Conservation (phyloP, 1,284 basidiomycete genomes). For the Melampsora larici-populina region DNA sequence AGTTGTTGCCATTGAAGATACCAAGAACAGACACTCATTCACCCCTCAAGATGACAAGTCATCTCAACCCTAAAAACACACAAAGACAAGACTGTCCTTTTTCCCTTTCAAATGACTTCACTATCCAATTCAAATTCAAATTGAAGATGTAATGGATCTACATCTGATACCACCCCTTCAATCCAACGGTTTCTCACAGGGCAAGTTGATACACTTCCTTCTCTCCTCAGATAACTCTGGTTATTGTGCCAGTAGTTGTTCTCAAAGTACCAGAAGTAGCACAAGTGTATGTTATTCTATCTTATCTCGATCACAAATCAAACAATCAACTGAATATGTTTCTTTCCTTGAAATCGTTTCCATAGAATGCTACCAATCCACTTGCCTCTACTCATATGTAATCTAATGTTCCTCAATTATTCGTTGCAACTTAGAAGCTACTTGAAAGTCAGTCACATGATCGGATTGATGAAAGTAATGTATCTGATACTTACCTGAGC, state of each 20-base stretch:
- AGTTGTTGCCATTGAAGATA: no score
- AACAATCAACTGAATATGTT: background rate
- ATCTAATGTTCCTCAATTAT: conserved; percentile 83
- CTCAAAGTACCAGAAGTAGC: conserved; percentile 25
- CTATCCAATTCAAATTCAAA: background rate
- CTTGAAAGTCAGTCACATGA: no score
- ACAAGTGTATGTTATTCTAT: background rate
- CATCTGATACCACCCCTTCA: conserved; percentile 1
- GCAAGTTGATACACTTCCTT: background rate
- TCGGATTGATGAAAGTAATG: no score
- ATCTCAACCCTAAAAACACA: no score
- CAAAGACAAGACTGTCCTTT: no score
- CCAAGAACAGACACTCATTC: no score
- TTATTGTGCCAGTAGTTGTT: conserved; percentile 20
- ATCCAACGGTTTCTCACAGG: background rate
- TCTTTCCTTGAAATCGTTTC: conserved; percentile 1
- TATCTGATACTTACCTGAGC: no score
- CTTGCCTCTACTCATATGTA: conserved; percentile 61
- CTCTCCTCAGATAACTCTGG: background rate
- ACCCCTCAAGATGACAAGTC: no score
- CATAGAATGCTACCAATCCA: conserved; percentile 13
- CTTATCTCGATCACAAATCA: background rate
- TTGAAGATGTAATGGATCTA: background rate
- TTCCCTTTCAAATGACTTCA: background rate
- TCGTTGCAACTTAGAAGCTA: no score